A percentile compares a stretch with the other conserved stretches of the same genome.
phyloP scores from a whole-genome alignment of 305 asterid genomes.

The Rubia balearica region DNA sequence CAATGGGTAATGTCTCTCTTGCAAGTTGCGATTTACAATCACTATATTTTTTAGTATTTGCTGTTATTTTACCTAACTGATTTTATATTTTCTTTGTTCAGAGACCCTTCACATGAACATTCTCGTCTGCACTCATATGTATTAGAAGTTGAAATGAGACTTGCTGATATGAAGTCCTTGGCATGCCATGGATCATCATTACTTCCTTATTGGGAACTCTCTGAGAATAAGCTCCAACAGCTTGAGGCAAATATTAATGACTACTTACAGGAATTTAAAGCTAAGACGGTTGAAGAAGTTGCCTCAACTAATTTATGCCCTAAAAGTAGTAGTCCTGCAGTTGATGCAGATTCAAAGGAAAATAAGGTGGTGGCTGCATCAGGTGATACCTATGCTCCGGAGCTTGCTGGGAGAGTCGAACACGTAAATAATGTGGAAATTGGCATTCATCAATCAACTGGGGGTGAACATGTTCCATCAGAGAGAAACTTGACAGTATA shows the following conservation, averaged over 20 bases:
- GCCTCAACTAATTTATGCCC: slow-evolving; percentile 28
- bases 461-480: slow-evolving; percentile 22
- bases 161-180: slow-evolving; percentile 67
- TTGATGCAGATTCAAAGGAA: slow-evolving; percentile 27
- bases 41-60: background rate
- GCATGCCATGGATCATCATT: slow-evolving; percentile 56
- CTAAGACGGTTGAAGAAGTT: slow-evolving; percentile 29
- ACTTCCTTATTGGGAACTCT: slow-evolving; percentile 81
- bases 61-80: slow-evolving; percentile 12
- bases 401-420: slow-evolving; percentile 15
- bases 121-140: slow-evolving; percentile 39
- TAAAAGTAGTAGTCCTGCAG: slow-evolving; percentile 29
- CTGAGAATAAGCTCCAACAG: slow-evolving; percentile 50
- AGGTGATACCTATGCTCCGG: slow-evolving; percentile 25
- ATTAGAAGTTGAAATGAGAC: slow-evolving; percentile 67
- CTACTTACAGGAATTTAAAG: slow-evolving; percentile 22
- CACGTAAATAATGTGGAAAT: slow-evolving; percentile 25
- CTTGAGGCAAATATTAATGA: slow-evolving; percentile 47
- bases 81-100: slow-evolving; percentile 32
- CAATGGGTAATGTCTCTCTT: slow-evolving; percentile 41
- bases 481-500: slow-evolving; percentile 14
- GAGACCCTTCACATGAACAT: slow-evolving; percentile 30
- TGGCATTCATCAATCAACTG: slow-evolving; percentile 25
- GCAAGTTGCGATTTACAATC: background rate
- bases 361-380: slow-evolving; percentile 20